Evolutionary conservation across 371 early-diverging fungal species (phyloP).

Genomic region (Neoconidiobolus thromboides): DNA sequence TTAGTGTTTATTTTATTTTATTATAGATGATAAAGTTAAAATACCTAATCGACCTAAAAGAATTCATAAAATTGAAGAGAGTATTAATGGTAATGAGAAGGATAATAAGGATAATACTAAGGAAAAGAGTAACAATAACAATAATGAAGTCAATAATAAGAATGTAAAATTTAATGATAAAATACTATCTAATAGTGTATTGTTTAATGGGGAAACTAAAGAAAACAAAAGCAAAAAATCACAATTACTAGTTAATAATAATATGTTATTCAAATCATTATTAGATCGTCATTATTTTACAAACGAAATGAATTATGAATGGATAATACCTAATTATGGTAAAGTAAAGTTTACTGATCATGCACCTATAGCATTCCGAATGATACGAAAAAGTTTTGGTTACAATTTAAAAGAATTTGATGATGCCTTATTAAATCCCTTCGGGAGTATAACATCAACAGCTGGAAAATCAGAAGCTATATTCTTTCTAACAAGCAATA

Average conservation of each 20-base stretch:
- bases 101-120: too few relatives aligned
- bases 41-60: too few relatives aligned
- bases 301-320: conserved; percentile 22
- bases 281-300: conserved; percentile 18
- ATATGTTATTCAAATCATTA: not conserved
- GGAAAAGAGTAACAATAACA: too few relatives aligned
- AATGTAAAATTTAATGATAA: conserved; percentile 1
- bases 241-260: too few relatives aligned
- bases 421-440: conserved; percentile 16
- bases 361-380: conserved; percentile 25
- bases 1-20: too few relatives aligned
- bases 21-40: too few relatives aligned
- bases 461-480: conserved; percentile 30
- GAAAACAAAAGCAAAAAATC: not conserved
- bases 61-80: too few relatives aligned
- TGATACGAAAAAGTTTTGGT: conserved; percentile 21
- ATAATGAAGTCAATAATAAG: too few relatives aligned
- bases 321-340: conserved; percentile 29
- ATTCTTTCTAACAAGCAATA: conserved; percentile 24
- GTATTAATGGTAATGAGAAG: too few relatives aligned
- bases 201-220: not conserved
- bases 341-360: conserved; percentile 26
- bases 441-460: conserved; percentile 16
- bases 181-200: not conserved
- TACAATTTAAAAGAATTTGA: conserved; percentile 20